Conservation (phyloP, 2,329 filamentous ascomycete genomes). For the Cadophora malorum region DNA sequence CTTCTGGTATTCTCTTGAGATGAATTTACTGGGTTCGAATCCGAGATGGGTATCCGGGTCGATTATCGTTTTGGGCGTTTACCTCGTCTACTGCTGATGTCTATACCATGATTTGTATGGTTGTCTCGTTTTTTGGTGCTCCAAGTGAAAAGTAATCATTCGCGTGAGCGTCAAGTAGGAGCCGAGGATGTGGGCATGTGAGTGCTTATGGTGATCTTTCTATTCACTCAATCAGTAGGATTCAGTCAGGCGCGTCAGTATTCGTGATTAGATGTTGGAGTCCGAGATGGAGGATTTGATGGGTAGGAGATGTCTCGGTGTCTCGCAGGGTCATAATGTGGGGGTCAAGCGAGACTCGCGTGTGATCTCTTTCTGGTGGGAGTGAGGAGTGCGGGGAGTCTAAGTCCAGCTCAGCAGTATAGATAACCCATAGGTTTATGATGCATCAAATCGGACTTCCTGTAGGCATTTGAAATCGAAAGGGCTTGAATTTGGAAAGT, state of each 20-base stretch:
- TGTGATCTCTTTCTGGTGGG: not conserved
- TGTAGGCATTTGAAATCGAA: not conserved
- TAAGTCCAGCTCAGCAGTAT: not conserved
- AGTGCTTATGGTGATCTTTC: constrained; percentile 8
- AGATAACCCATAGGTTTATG: too few relatives aligned
- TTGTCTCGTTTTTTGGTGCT: not conserved
- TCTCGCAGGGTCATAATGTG: not conserved
- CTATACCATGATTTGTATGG: not conserved
- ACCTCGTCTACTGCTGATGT: not conserved
- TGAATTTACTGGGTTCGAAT: too few relatives aligned
- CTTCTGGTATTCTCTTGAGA: not conserved
- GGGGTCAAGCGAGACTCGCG: constrained; percentile 5
- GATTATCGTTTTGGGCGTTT: not conserved
- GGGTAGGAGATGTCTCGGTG: constrained; percentile 7
- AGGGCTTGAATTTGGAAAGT: not conserved
- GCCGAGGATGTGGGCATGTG: constrained; percentile 5
- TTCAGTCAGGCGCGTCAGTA: not conserved
- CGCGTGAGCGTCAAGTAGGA: not conserved
- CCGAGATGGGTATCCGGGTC: not conserved
- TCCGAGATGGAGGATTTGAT: not conserved
- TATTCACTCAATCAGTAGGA: not conserved
- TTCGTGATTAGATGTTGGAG: constrained; percentile 7
- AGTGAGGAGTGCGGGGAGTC: not conserved
- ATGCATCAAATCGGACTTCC: too few relatives aligned
- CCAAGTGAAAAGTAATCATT: not conserved